Evolutionary conservation across 1,284 basidiomycete genomes (phyloP), one percentile per base, ranked within the genome.

Genomic region (Ceratobasidium papillatum): DNA sequence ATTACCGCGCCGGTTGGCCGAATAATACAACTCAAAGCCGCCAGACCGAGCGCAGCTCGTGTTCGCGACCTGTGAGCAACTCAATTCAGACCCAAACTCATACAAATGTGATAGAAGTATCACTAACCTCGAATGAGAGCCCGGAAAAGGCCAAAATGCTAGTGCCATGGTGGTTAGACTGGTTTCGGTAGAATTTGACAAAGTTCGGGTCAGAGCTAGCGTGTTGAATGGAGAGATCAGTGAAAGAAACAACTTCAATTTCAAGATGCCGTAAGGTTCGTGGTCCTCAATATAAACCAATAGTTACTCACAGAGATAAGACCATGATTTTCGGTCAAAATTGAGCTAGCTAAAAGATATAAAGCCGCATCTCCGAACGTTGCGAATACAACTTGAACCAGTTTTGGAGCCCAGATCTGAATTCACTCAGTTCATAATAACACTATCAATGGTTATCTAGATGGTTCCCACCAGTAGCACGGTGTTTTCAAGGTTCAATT

Each of bases 111-210:
- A 27, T 51, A 52, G 54, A 47, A 63, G 49, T 19, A 22, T 19
- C 3, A 30, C 62, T 22, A 9, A 52, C 56, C 58, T 68, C n/a
- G 59, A 11, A 27, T 30, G 45, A 30, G n/a, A 49, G 36, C 32
- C 34, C 19, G 78, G 25, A 69, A 82, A 81, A 0, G 87, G 96
- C 84, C 94, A 99, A 80, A 88, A 88, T 30, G 85, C 86, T 64
- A 98, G 86, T 0, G 96, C 96, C 45, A 92, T 83, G 0, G 90
- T 90, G 0, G 93, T 94, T 51, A 99, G 82, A 0, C 94, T 90
- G 0, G 95, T 96, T 81, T 99, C 98, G 25, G 95, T 83, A 4
- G 95, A 96, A 80, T 99, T 99, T 17, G 95, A 97, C 47, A 99
- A 85, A 0, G 96, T 94, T 25, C 98, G 88, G 3, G 95, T 92